Evolutionary conservation across 2,329 filamentous ascomycete species (phyloP), one percentile per base, ranked within the genome.

Genomic region (Metarhizium robertsii): DNA sequence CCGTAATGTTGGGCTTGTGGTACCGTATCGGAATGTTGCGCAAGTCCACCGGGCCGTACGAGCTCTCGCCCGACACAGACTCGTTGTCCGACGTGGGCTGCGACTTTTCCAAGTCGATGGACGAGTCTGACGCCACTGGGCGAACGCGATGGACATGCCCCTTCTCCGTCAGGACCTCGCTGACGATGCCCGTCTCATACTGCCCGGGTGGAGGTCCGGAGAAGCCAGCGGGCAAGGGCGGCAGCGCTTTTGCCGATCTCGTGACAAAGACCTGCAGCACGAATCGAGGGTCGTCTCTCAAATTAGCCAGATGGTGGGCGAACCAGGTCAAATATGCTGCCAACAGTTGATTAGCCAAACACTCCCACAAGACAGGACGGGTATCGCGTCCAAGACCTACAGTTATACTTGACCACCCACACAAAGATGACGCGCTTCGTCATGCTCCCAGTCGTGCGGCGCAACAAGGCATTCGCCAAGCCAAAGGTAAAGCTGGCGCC

Each of bases 401-500:
- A 60, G 46, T 65, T 61, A 40, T 73, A 58, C 47, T 66, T 70
- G 11, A 75, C 67, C 52, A 70, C 65, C 73, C 73, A 75, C 14
- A 75, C 60, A 52, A 75, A 73, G n/a, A 66, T 61, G 14, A 75
- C 60, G 4, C 60, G 62, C 45, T 65, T 65, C 14, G 59, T 59
- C 0, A 60, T 61, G 18, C 61, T 59, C 3, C 16, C 40, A 2
- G 47, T 57, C 3, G 64, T 58, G 14, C 59, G 65, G 51, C 61
- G 66, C 13, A 75, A 62, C 53, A 75, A 64, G 56, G 66, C 64
- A 45, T 73, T 66, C 6, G 69, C 70, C 25, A 67, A 67, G 48
- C 74, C 74, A 47, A 74, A 67, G 6, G 73, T 72, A 63, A 85
- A 86, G 34, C 77, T 83, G 2, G 79, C 82, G 2, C 83, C 83